These are phyloP conservation scores for Erodium trifolium DNA, from an alignment of 441 rosid genomes.

Conservation along the genomic window DNA sequence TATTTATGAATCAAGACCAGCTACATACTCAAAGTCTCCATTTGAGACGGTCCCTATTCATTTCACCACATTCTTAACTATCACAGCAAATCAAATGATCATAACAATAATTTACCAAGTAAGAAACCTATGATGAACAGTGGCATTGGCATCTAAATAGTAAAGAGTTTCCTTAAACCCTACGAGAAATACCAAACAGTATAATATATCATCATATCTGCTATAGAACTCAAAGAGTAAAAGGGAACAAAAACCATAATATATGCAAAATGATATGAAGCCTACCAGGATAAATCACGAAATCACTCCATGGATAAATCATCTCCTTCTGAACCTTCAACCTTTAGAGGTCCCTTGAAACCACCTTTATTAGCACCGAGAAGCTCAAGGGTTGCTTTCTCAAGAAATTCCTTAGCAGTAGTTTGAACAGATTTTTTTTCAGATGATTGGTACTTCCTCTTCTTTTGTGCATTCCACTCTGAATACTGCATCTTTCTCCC, in stretches of 20 bases:
- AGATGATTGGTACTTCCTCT: slow-evolving; percentile 63
- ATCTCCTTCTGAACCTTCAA: slow-evolving; percentile 43
- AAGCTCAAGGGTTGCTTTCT: slow-evolving; percentile 80
- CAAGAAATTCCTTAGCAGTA: slow-evolving; percentile 77
- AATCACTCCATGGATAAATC: slow-evolving; percentile 28
- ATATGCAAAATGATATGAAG: background rate
- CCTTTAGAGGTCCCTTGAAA: slow-evolving; percentile 60
- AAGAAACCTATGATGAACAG: background rate
- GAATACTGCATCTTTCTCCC: slow-evolving; percentile 39
- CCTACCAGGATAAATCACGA: slow-evolving; percentile 6
- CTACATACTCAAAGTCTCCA: background rate
- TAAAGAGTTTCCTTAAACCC: background rate
- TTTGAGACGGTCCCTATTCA: background rate
- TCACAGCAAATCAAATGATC: background rate
- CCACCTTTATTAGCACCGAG: slow-evolving; percentile 47
- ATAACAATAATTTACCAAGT: background rate
- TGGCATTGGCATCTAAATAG: background rate
- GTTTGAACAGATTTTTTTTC: slow-evolving; percentile 51
- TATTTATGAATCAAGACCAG: background rate
- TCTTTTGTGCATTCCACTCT: slow-evolving; percentile 40
- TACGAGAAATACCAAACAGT: background rate
- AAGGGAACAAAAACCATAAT: background rate
- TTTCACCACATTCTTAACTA: background rate
- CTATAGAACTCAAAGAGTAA: background rate
- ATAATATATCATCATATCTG: background rate